Evolutionary conservation across 2,329 filamentous ascomycete species (phyloP).

Genomic region (Pseudocercospora fuligena): DNA sequence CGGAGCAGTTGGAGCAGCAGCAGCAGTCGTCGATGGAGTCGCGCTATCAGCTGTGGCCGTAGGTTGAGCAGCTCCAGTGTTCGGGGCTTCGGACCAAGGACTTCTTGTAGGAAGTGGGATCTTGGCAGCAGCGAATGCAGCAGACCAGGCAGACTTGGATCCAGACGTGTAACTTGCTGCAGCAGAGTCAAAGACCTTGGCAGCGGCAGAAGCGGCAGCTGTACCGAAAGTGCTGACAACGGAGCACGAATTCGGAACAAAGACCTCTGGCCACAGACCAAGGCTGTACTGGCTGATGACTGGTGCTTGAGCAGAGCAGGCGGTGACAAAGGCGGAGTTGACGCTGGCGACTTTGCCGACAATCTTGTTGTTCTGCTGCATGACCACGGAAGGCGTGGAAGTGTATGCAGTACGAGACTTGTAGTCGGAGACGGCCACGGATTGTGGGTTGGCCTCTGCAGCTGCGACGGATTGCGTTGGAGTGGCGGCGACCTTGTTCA

Average conservation of each 20-base stretch:
- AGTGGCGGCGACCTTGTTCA: slow-evolving; percentile 25
- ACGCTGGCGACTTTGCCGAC: slow-evolving; percentile 24
- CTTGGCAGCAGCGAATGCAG: slow-evolving; percentile 27
- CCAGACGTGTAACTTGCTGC: slow-evolving; percentile 25
- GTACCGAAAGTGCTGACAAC: slow-evolving; percentile 28
- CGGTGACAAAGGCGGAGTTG: slow-evolving; percentile 28
- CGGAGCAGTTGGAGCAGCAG: background rate
- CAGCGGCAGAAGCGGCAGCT: slow-evolving; percentile 25
- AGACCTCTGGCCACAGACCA: slow-evolving; percentile 30
- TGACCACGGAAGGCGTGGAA: slow-evolving; percentile 34
- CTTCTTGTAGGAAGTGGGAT: slow-evolving; percentile 19
- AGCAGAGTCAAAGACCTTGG: slow-evolving; percentile 19
- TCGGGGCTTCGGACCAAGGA: slow-evolving; percentile 20
- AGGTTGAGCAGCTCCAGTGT: slow-evolving; percentile 4
- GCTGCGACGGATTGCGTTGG: slow-evolving; percentile 15
- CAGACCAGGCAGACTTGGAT: slow-evolving; percentile 19
- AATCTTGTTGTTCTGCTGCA: slow-evolving; percentile 28
- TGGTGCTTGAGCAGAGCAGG: slow-evolving; percentile 28
- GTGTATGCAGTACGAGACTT: slow-evolving; percentile 47
- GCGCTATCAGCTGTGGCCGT: slow-evolving; percentile 2
- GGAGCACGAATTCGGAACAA: slow-evolving; percentile 31
- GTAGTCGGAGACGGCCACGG: slow-evolving; percentile 46
- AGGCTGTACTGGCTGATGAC: slow-evolving; percentile 27
- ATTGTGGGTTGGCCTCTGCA: slow-evolving; percentile 47
- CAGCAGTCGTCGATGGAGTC: slow-evolving; percentile 1